Conservation (phyloP, 2,329 filamentous ascomycete genomes). For the Talaromyces sp. region DNA sequence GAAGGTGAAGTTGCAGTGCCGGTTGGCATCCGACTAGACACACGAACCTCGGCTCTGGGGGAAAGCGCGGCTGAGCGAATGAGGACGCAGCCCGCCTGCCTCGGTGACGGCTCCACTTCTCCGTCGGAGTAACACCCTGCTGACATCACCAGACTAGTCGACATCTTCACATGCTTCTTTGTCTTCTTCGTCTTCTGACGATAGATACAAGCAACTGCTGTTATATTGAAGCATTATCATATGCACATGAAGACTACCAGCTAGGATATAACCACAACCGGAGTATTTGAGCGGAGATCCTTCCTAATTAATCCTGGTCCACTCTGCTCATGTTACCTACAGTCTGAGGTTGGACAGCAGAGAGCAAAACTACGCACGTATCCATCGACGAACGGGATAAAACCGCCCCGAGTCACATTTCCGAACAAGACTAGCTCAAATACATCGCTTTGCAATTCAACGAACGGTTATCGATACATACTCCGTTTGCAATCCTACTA, state of each 20-base stretch:
- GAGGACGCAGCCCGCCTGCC: constrained; percentile 9
- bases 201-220: no score
- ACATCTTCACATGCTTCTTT: neutral
- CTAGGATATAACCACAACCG: neutral
- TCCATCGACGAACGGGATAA: neutral
- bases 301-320: neutral
- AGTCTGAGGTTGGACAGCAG: no score
- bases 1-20: neutral
- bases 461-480: no score
- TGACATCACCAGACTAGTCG: neutral
- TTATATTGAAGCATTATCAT: neutral
- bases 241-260: neutral
- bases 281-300: neutral
- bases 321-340: neutral
- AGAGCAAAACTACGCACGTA: neutral
- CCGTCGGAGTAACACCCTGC: constrained; percentile 1
- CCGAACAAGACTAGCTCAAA: neutral
- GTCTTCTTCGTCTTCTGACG: no score
- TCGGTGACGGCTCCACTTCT: constrained; percentile 1
- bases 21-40: neutral
- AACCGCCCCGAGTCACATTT: neutral
- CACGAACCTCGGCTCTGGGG: constrained; percentile 9
- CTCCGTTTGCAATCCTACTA: neutral
- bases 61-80: neutral
- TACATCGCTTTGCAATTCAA: neutral